A percentile compares a stretch with the other conserved stretches of the same genome.
Evolutionary conservation across 768 basidiomycete genomes (phyloP).

Genomic region (Asterophora parasitica): DNA sequence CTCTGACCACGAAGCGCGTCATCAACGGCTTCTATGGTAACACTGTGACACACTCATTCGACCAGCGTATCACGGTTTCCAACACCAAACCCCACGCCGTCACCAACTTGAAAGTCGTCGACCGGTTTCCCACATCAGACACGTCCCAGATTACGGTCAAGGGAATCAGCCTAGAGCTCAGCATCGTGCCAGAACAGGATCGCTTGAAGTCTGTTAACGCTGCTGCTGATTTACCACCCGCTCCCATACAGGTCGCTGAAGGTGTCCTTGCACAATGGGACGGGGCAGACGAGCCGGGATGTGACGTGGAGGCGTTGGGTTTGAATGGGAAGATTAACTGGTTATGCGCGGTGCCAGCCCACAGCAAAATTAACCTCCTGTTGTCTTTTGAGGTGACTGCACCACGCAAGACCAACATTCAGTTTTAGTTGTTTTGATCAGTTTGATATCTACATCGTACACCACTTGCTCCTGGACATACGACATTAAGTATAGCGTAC

Average conservation of each 20-base stretch:
- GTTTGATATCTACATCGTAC: too few species aligned
- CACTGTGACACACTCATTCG: constrained; percentile 25
- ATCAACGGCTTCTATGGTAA: constrained; percentile 32
- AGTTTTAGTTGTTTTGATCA: too few species aligned
- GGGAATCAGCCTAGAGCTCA: too few species aligned
- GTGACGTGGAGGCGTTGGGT: constrained; percentile 24
- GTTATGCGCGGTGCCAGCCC: constrained; percentile 26
- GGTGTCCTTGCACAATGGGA: constrained; percentile 36
- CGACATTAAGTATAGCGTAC: too few species aligned
- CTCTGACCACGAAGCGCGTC: constrained; percentile 28
- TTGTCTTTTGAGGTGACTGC: constrained; percentile 34
- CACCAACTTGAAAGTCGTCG: constrained; percentile 30
- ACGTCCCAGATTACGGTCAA: constrained; percentile 37
- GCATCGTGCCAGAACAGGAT: too few species aligned
- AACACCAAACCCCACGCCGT: constrained; percentile 29
- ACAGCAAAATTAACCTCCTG: constrained; percentile 27
- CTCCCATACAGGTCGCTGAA: constrained; percentile 22
- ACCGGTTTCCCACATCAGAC: constrained; percentile 36
- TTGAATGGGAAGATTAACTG: constrained; percentile 30
- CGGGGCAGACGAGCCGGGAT: constrained; percentile 27
- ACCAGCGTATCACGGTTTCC: constrained; percentile 33
- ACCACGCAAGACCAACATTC: constrained; percentile 20
- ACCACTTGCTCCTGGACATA: too few species aligned
- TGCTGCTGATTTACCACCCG: too few species aligned
- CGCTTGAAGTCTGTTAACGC: too few species aligned